phyloP scores from a whole-genome alignment of 192 early-diverging fungal species.

The Allomyces macrogynus region DNA sequence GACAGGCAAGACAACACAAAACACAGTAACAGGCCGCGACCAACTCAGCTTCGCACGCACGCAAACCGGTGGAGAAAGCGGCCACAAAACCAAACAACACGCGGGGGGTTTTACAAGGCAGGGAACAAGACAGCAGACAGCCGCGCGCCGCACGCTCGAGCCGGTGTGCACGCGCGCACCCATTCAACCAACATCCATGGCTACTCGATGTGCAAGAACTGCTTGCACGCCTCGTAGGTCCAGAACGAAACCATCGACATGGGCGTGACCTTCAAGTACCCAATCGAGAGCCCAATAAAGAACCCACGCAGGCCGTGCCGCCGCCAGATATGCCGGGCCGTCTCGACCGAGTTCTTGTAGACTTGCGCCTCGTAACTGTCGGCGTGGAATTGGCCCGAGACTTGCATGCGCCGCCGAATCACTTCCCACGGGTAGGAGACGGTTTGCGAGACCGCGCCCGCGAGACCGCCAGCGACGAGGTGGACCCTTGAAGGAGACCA shows the following conservation, averaged over 20 bases:
- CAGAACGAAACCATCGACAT: slow-evolving; percentile 80
- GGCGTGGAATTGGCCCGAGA: slow-evolving; percentile 27
- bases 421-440: slow-evolving; percentile 83
- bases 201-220: no score
- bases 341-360: slow-evolving; percentile 19
- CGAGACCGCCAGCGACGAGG: slow-evolving; percentile 56
- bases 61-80: no score
- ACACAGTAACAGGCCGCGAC: no score
- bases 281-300: slow-evolving; percentile 89
- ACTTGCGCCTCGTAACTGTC: not conserved
- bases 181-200: no score
- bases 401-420: slow-evolving; percentile 66
- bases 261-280: slow-evolving; percentile 84
- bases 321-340: slow-evolving; percentile 38
- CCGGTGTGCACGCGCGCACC: no score
- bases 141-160: no score
- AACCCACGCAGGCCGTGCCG: slow-evolving; percentile 62
- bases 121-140: no score
- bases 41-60: no score
- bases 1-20: no score
- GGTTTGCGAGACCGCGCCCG: slow-evolving; percentile 74
- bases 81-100: no score
- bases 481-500: slow-evolving; percentile 34
- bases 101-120: no score
- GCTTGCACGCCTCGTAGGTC: slow-evolving; percentile 65